These are phyloP conservation scores for Ajuga reptans DNA, from an alignment of 305 asterid species.

Conservation along the genomic window DNA sequence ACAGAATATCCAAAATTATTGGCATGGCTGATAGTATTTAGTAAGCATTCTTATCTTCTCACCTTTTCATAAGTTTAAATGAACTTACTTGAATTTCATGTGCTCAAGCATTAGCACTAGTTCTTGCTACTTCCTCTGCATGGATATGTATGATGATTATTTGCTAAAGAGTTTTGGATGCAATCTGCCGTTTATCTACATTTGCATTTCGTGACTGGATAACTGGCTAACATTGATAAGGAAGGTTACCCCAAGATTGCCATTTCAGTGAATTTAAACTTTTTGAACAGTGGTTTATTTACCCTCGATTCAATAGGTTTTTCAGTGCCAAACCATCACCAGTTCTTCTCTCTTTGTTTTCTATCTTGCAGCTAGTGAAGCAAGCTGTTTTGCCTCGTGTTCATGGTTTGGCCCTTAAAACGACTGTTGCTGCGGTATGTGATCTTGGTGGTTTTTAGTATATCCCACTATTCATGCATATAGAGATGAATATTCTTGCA, in stretches of 20 bases:
- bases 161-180: not conserved
- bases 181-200: not conserved
- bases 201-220: not conserved
- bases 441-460: slow-evolving; percentile 11
- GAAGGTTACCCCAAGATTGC: not conserved
- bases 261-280: slow-evolving; percentile 1
- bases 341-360: slow-evolving; percentile 7
- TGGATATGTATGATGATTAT: not conserved
- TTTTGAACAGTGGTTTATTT: not conserved
- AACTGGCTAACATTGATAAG: slow-evolving; percentile 1
- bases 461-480: slow-evolving; percentile 13
- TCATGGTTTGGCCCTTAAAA: slow-evolving; percentile 91
- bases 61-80: not conserved
- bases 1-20: no score
- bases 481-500: not conserved
- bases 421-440: slow-evolving; percentile 97
- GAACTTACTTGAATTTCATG: not conserved
- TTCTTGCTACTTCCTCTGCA: not conserved
- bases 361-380: slow-evolving; percentile 61
- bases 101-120: not conserved
- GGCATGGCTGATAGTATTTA: not conserved
- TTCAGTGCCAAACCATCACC: not conserved
- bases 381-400: slow-evolving; percentile 85
- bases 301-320: not conserved
- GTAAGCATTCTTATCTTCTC: not conserved